Evolutionary conservation across 345 rosid species (phyloP).

Genomic region (Noccaea bulbosa): DNA sequence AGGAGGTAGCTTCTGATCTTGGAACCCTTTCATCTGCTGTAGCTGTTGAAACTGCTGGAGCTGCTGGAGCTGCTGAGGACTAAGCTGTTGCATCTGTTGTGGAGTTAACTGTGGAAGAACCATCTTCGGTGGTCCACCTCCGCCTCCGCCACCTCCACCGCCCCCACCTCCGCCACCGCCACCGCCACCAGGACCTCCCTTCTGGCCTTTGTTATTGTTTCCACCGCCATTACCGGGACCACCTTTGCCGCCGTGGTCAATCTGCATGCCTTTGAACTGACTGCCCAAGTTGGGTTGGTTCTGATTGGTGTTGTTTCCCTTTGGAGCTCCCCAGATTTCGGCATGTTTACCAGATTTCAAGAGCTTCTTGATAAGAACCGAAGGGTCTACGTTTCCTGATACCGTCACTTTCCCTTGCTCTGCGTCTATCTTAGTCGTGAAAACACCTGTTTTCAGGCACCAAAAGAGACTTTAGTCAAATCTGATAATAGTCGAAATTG

Average conservation of each 20-base stretch:
- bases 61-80: constrained; percentile 62
- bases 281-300: constrained; percentile 60
- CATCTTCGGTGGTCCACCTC: constrained; percentile 42
- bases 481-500: too few species aligned
- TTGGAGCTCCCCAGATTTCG: constrained; percentile 75
- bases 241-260: constrained; percentile 64
- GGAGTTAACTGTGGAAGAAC: constrained; percentile 42
- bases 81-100: constrained; percentile 59
- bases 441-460: constrained; percentile 63
- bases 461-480: background rate
- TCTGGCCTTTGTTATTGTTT: constrained; percentile 56
- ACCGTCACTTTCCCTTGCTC: constrained; percentile 91
- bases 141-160: constrained; percentile 3
- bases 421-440: constrained; percentile 68
- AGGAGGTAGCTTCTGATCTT: constrained; percentile 74
- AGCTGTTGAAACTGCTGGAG: constrained; percentile 63
- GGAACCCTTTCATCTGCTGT: constrained; percentile 67
- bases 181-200: constrained; percentile 35
- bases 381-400: constrained; percentile 71
- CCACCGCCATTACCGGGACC: constrained; percentile 34
- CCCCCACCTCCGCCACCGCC: constrained; percentile 16
- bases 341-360: constrained; percentile 92
- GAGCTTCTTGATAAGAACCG: constrained; percentile 79
- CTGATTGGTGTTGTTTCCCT: constrained; percentile 48
- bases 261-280: constrained; percentile 78